Evolutionary conservation across 768 basidiomycete genomes (phyloP).

Genomic region (Panaeolus papilionaceus): DNA sequence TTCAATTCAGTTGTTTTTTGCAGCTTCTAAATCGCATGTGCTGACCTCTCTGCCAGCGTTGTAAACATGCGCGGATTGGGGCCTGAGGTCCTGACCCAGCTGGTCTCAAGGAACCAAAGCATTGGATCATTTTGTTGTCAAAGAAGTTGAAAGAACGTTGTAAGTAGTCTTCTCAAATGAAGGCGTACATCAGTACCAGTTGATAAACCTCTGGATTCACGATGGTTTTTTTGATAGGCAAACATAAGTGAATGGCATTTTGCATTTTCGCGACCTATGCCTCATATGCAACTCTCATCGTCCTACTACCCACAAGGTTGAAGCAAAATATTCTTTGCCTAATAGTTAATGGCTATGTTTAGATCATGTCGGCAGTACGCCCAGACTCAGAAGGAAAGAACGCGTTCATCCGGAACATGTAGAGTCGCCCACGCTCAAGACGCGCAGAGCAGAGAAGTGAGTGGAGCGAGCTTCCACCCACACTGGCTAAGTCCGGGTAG

Average conservation of each 20-base stretch:
- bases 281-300: too few relatives aligned
- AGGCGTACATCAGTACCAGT: background rate
- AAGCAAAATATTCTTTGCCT: background rate
- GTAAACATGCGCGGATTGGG: background rate
- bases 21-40: background rate
- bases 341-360: background rate
- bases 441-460: constrained; percentile 1
- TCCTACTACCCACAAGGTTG: too few relatives aligned
- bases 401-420: constrained; percentile 7
- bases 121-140: background rate
- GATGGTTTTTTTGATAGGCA: too few relatives aligned
- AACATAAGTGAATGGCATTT: too few relatives aligned
- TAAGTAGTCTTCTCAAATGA: background rate
- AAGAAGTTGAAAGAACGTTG: background rate
- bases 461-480: background rate
- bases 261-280: too few relatives aligned
- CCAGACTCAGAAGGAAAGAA: constrained; percentile 9
- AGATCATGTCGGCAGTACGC: background rate
- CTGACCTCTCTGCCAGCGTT: background rate
- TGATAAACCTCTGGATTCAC: too few relatives aligned
- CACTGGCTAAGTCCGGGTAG: constrained; percentile 5
- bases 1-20: background rate
- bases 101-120: background rate
- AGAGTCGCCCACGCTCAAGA: background rate
- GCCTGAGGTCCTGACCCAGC: background rate